Conservation (phyloP, 495 filamentous ascomycete genomes). For the Penicillium desertorum region DNA sequence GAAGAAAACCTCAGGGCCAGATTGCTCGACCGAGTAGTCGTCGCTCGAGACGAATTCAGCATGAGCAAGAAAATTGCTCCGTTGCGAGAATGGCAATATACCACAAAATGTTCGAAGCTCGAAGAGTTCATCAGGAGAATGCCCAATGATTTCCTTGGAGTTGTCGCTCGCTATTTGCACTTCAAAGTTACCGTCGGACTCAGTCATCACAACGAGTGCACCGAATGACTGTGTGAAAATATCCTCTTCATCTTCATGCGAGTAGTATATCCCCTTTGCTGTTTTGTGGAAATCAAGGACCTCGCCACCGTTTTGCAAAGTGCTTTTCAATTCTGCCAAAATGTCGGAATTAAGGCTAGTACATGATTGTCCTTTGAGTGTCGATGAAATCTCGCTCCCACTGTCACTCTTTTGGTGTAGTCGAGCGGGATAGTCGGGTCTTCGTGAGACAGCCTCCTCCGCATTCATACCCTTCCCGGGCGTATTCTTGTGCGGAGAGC, state of each 20-base stretch:
- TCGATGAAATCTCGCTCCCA: conserved; percentile 1
- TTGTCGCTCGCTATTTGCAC: conserved; percentile 84
- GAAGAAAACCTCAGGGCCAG: conserved; percentile 81
- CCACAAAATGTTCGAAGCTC: conserved; percentile 67
- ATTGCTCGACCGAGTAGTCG: conserved; percentile 56
- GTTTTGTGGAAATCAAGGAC: conserved; percentile 12
- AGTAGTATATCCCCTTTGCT: conserved; percentile 8
- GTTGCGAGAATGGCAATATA: conserved; percentile 73
- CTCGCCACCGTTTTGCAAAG: conserved; percentile 10
- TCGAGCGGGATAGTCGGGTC: conserved; percentile 5
- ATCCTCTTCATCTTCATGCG: conserved; percentile 19
- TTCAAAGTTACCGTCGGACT: conserved; percentile 56
- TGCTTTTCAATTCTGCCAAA: conserved; percentile 6
- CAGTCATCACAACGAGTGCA: conserved; percentile 65
- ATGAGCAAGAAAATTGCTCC: conserved; percentile 71
- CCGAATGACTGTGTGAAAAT: conserved; percentile 73
- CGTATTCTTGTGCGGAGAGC: neutral
- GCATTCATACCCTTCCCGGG: neutral
- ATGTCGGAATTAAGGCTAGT: neutral
- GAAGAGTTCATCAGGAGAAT: conserved; percentile 74
- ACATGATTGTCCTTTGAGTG: neutral
- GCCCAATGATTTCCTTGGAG: conserved; percentile 69
- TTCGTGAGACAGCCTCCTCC: neutral
- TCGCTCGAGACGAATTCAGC: conserved; percentile 73
- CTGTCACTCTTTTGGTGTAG: conserved; percentile 10